Evolutionary conservation across 352 stramenopile species (phyloP).

Genomic region (Saprolegnia diclina): DNA sequence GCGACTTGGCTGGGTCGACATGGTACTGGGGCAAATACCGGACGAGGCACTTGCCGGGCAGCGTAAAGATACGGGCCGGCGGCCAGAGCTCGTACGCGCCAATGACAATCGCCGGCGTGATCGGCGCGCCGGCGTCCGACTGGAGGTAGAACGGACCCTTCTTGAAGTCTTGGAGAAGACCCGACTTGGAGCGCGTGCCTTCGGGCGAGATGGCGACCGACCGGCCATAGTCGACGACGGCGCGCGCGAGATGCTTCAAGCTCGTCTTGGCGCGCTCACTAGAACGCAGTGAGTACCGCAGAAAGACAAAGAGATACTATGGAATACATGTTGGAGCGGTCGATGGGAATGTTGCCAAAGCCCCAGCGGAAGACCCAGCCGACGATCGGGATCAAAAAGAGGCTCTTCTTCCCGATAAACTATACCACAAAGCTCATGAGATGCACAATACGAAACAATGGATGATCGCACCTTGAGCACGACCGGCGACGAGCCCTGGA

Average conservation of each 20-base stretch:
- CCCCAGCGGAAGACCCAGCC: slow-evolving; percentile 68
- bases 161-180: slow-evolving; percentile 81
- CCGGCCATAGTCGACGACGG: slow-evolving; percentile 63
- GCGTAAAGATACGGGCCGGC: slow-evolving; percentile 60
- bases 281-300: not conserved
- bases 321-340: slow-evolving; percentile 68
- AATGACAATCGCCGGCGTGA: slow-evolving; percentile 68
- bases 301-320: no score
- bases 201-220: slow-evolving; percentile 80
- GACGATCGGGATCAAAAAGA: slow-evolving; percentile 74
- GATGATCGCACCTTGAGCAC: slow-evolving; percentile 50
- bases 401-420: slow-evolving; percentile 80
- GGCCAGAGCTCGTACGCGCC: slow-evolving; percentile 80
- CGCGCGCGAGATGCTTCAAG: slow-evolving; percentile 56
- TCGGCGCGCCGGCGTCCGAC: slow-evolving; percentile 77
- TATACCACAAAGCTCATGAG: no score
- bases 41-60: slow-evolving; percentile 62
- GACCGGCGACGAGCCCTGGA: slow-evolving; percentile 61
- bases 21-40: slow-evolving; percentile 72
- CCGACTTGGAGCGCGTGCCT: slow-evolving; percentile 76
- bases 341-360: slow-evolving; percentile 76
- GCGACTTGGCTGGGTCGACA: slow-evolving; percentile 56
- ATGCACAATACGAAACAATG: no score
- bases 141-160: slow-evolving; percentile 82
- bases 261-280: slow-evolving; percentile 60